These are phyloP conservation scores for Acacia crassicarpa DNA, from an alignment of 306 rosid genomes.

Conservation along the genomic window DNA sequence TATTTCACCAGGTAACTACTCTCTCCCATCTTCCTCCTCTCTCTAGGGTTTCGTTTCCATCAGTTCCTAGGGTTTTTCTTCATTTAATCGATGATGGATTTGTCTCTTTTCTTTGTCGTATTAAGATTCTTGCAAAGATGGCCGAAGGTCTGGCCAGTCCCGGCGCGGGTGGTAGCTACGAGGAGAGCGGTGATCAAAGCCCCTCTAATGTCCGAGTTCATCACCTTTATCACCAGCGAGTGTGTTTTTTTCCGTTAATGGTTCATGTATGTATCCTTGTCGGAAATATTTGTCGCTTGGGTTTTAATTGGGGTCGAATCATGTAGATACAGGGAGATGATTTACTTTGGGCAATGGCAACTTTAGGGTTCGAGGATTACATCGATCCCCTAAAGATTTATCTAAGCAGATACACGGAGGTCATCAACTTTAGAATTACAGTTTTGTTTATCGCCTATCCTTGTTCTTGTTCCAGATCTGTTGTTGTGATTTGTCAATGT, in stretches of 20 bases:
- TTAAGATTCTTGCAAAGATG: conserved; percentile 61
- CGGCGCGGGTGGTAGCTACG: conserved; percentile 81
- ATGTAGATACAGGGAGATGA: conserved; percentile 93
- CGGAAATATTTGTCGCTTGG: not conserved
- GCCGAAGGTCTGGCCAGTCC: conserved; percentile 88
- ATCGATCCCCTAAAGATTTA: conserved; percentile 89
- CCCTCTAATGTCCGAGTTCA: conserved; percentile 89
- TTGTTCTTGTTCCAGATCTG: too few species aligned
- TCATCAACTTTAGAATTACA: conserved; percentile 4
- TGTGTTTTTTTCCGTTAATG: conserved; percentile 21
- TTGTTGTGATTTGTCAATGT: too few species aligned
- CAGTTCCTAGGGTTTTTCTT: conserved; percentile 43
- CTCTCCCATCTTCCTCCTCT: too few species aligned
- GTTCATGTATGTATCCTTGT: not conserved
- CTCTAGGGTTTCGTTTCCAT: conserved; percentile 20
- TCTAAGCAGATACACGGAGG: conserved; percentile 87
- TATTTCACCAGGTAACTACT: too few species aligned
- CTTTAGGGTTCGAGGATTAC: conserved; percentile 91
- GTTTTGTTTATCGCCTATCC: not conserved
- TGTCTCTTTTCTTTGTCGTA: conserved; percentile 11
- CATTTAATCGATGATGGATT: conserved; percentile 28
- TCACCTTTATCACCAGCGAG: conserved; percentile 98
- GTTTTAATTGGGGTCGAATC: conserved; percentile 18
- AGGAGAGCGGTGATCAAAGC: conserved; percentile 91
- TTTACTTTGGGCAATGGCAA: conserved; percentile 98